Base-by-base conservation (phyloP, 139 green algal genomes). In the Ettlia oleoabundans region DNA sequence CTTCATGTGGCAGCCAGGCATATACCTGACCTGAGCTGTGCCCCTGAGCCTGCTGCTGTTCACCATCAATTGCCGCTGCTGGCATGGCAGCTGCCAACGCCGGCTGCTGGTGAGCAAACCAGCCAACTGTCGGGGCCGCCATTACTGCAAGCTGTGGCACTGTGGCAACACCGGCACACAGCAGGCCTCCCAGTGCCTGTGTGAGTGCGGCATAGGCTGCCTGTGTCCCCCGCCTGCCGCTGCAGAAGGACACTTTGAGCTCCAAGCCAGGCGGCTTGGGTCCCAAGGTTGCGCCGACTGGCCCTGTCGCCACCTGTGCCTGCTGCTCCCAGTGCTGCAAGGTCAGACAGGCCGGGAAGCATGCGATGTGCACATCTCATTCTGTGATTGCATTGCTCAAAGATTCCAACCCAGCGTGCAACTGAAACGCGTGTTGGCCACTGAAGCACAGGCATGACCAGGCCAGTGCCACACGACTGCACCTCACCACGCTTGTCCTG, bases 1-100 rank as follows among this genome's bases (percentile, higher is more conserved):
- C 86, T 85, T 98, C 96, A 18, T 86, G 81, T 0, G 94, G 91
- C 51, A 98, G 76, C 33, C 78, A 61, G 8, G 86, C 95, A 67
- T 92, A 92, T 37, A 96, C 64, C 66, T 78, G 78, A 35, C 2
- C 43, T 71, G 68, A n/a, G n/a, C 76, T 55, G n/a, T 7, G 62
- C 21, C 43, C 41, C 40, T 43, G 15, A 32, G 5, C 33, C 21
- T 42, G 41, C 40, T 76, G 53, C 38, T 41, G 80, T 69, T 21
- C 47, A 58, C 47, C 47, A n/a, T n/a, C 73, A n/a, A n/a, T 10
- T 64, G 52, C n/a, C 5, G 35, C 5, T 42, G 73, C 28, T 8
- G 52, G 53, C 33, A 28, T 5, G 35, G 38, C 58, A 2, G 30
- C 62, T 28, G 80, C 40, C 58, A 32, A 24, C 1, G 32, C 58